phyloP scores from a whole-genome alignment of 352 stramenopile species.

The Phytophthora idaei region DNA sequence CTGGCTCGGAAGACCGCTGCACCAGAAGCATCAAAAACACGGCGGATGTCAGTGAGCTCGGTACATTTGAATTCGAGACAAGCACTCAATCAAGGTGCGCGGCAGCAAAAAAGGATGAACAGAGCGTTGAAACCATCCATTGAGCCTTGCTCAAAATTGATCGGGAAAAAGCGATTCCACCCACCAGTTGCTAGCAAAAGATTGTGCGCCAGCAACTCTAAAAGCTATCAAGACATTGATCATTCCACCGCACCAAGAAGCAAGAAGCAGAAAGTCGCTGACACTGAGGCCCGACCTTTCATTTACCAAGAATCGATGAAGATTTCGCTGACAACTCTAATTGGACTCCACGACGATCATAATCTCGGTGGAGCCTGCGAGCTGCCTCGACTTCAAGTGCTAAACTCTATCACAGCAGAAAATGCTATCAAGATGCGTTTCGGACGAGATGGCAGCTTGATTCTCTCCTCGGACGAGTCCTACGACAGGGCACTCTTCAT shows the following conservation, averaged over 20 bases:
- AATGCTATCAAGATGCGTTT: slow-evolving; percentile 43
- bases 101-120: slow-evolving; percentile 3
- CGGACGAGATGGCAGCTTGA: slow-evolving; percentile 14
- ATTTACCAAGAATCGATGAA: slow-evolving; percentile 53
- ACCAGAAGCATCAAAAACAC: slow-evolving; percentile 26
- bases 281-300: slow-evolving; percentile 16
- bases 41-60: slow-evolving; percentile 8
- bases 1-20: slow-evolving; percentile 17
- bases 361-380: slow-evolving; percentile 4
- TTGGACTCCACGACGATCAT: slow-evolving; percentile 15
- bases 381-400: slow-evolving; percentile 19
- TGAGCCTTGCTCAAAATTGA: slow-evolving; percentile 17
- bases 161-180: slow-evolving; percentile 40
- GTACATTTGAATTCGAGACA: slow-evolving; percentile 18
- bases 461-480: slow-evolving; percentile 4
- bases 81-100: not conserved
- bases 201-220: slow-evolving; percentile 6
- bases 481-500: slow-evolving; percentile 22
- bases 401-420: slow-evolving; percentile 41
- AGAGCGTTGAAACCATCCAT: slow-evolving; percentile 15
- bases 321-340: slow-evolving; percentile 38
- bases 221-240: slow-evolving; percentile 1
- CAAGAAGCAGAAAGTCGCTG: slow-evolving; percentile 30
- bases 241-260: not conserved
- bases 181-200: slow-evolving; percentile 50